phyloP scores from a whole-genome alignment of 2,329 filamentous ascomycete species.

The Blastomyces emzantsi region DNA sequence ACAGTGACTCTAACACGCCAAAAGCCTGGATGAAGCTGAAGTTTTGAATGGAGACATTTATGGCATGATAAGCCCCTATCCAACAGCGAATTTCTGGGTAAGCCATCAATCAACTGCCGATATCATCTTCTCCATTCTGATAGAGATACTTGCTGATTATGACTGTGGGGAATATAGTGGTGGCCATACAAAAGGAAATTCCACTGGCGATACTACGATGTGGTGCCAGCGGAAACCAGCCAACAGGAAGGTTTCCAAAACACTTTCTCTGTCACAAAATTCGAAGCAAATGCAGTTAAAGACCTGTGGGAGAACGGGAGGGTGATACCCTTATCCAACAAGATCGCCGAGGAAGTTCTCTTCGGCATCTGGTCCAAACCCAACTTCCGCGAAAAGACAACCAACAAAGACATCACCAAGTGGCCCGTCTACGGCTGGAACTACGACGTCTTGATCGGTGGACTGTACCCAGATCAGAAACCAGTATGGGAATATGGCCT shows the following conservation, averaged over 20 bases:
- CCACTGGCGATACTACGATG: conserved; percentile 46
- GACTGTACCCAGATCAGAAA: conserved; percentile 40
- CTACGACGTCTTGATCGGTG: conserved; percentile 47
- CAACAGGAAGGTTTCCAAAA: conserved; percentile 44
- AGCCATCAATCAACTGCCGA: conserved; percentile 9
- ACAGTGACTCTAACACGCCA: not conserved
- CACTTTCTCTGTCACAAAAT: conserved; percentile 42
- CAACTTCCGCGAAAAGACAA: conserved; percentile 46
- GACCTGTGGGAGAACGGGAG: conserved; percentile 42
- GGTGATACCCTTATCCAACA: conserved; percentile 41
- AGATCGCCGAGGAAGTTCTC: conserved; percentile 43
- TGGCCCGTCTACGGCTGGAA: conserved; percentile 49
- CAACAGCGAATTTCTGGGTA: conserved; percentile 47
- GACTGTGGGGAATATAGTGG: conserved; percentile 30
- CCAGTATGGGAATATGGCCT: conserved; percentile 45
- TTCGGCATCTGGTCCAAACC: conserved; percentile 43
- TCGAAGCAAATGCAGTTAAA: conserved; percentile 37
- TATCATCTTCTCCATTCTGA: not conserved
- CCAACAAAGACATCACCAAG: conserved; percentile 33
- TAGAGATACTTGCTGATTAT: not conserved
- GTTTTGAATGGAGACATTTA: conserved; percentile 45
- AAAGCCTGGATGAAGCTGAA: conserved; percentile 38
- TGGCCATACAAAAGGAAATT: conserved; percentile 46
- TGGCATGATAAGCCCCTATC: conserved; percentile 42
- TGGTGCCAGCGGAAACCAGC: conserved; percentile 33